Base-by-base conservation (phyloP, 2,329 filamentous ascomycete species). In the Xylariaceae sp. region DNA sequence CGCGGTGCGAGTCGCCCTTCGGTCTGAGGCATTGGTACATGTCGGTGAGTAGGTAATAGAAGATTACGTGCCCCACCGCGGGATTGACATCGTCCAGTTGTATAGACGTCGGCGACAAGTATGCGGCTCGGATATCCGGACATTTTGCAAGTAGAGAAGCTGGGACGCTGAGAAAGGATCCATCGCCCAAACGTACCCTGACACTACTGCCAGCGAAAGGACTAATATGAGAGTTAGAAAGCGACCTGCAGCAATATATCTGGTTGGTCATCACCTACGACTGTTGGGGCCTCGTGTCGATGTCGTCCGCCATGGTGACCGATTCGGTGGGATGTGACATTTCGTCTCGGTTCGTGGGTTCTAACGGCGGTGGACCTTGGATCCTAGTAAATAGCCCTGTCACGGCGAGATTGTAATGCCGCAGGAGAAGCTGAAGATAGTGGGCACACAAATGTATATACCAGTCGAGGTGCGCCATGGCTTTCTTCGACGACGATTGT, bases 21-120 rank as follows among this genome's bases (percentile, higher is more conserved):
- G 58, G 61, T 32, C 53, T 53, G 15, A 66, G 59, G 19, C 56
- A 61, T 44, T 65, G 59, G 36, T 65, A 66, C 12, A 51, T 60
- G 47, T 51, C 56, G 10, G 63, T 62, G 5, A 61, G 60, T 42
- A 66, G 54, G 45, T 60, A 61, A 42, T 65, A 60, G 41, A 62
- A 61, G 13, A 66, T 49, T 18, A 62, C 53, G 47, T 66, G 63
- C 12, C 60, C 58, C 40, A 55, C 44, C 5, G 45, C 41, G 2
- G 51, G 51, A 36, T 58, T 50, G 7, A 65, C 49, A 21, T 70
- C 18, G 15, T 49, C 32, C 1, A 62, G 26, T 19, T 40, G 39
- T 22, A 53, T 37, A 10, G 21, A 19, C 18, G 26, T 13, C 43
- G 44, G 21, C 18, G 39, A 13, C 30, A 22, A 7, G 19, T 40